Conservation (phyloP, 306 rosid species). For the Prunus campanulata region DNA sequence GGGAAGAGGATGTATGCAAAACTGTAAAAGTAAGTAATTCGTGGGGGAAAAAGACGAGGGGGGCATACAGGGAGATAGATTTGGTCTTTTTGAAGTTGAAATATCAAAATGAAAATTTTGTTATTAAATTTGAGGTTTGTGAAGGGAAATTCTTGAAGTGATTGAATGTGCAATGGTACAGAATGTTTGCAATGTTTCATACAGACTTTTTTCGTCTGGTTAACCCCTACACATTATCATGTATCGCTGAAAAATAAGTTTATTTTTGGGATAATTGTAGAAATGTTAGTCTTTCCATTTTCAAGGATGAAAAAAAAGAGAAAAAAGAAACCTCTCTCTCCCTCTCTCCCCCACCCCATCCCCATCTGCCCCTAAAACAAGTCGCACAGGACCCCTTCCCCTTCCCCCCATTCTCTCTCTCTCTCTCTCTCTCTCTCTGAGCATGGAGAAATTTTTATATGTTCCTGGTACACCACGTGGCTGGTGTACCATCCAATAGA, state of each 20-base stretch:
- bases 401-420: no score
- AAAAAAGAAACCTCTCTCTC: no score
- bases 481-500: no score
- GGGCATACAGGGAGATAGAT: conserved; percentile 11
- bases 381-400: no score
- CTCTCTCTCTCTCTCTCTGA: no score
- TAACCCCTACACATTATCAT: not conserved
- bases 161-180: not conserved
- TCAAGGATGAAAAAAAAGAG: no score
- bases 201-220: not conserved
- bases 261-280: no score
- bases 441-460: no score
- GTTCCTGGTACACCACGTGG: no score
- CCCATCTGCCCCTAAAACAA: no score
- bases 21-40: not conserved
- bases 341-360: no score
- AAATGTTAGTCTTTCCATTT: no score
- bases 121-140: not conserved
- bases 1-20: conserved; percentile 13
- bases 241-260: not conserved
- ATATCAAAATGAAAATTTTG: conserved; percentile 12
- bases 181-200: not conserved
- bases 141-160: not conserved
- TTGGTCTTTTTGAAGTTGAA: conserved; percentile 8
- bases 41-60: not conserved